Conservation (phyloP, 1,284 basidiomycete species). For the Ceratobasidium papillatum region DNA sequence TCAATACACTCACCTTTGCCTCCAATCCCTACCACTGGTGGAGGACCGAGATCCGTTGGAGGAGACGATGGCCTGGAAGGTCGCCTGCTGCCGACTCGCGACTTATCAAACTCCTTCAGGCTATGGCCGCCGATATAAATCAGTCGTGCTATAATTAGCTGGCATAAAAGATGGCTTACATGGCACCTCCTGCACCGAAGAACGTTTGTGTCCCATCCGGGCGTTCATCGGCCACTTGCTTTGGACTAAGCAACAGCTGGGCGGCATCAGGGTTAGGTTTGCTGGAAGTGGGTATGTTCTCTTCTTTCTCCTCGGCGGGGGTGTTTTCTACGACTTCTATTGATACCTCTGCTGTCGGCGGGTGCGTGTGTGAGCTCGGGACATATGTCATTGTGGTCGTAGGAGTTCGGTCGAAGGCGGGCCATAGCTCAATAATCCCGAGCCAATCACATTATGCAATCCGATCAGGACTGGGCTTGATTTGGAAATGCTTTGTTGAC, state of each 20-base stretch:
- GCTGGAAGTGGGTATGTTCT: background rate
- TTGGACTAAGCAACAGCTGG: conserved; percentile 5
- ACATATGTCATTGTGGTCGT: conserved; percentile 32
- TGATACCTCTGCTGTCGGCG: conserved; percentile 20
- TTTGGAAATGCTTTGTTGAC: conserved; percentile 2
- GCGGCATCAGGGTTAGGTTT: background rate
- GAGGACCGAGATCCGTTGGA: conserved; percentile 53
- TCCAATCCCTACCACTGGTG: conserved; percentile 81
- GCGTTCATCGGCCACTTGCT: conserved; percentile 27
- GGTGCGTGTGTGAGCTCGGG: conserved; percentile 29
- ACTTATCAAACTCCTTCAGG: conserved; percentile 81
- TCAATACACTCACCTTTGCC: conserved; percentile 66
- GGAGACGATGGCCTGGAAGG: conserved; percentile 76
- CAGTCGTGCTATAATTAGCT: background rate
- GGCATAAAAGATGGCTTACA: background rate
- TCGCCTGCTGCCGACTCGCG: conserved; percentile 68
- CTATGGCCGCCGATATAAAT: conserved; percentile 52
- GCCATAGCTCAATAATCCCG: background rate
- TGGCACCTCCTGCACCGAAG: conserved; percentile 34
- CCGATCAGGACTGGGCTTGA: background rate
- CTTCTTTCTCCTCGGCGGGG: background rate
- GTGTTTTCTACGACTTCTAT: background rate
- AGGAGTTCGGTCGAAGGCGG: background rate
- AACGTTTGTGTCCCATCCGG: conserved; percentile 34
- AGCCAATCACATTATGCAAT: background rate